Evolutionary conservation across 179 eudicot species (phyloP), one percentile per base, ranked within the genome.

Genomic region (Beta macrorhiza): DNA sequence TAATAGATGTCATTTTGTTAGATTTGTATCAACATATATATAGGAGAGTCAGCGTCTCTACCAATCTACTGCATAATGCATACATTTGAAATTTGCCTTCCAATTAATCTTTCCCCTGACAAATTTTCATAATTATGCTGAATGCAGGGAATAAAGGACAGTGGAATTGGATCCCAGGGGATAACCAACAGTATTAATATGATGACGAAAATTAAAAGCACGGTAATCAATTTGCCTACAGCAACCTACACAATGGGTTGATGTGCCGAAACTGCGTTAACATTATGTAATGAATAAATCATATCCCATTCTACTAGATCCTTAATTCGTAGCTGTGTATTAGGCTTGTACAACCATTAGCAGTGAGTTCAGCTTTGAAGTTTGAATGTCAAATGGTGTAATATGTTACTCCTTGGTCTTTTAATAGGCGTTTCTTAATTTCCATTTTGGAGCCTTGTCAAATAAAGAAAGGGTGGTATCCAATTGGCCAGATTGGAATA

Each of bases 141-240:
- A 6, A 74, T 85, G 70, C 93, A 96, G 99, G 99, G 98, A 70
- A 61, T 96, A 59, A 96, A 92, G 89, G 99, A 96, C 89, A 96
- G 99, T 71, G 99, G 99, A 58, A 92, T 96, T 37, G 97, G 99
- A 25, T 96, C 99, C 0, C 99, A 96, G 79, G 99, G 99, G 32
- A 87, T 94, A 76, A 92, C 95, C 32, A 96, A 96, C 89, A 96
- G 98, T 83, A 96, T 96, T 67, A 94, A 85, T 76, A 96, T 96
- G 99, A 96, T 96, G 99, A 91, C 93, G 72, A 96, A 96, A 85
- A 83, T 88, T 15, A 96, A 96, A 93, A 96, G 90, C 88, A 96
- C 98, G 62, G 99, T 96, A 19, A 96, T 96, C 85, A 96, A 96
- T 86, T 88, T 96, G 92, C 99, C 99, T 45, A 80, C 90, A 49